Evolutionary conservation across 352 stramenopile species (phyloP).

Genomic region (Phytophthora cactorum): DNA sequence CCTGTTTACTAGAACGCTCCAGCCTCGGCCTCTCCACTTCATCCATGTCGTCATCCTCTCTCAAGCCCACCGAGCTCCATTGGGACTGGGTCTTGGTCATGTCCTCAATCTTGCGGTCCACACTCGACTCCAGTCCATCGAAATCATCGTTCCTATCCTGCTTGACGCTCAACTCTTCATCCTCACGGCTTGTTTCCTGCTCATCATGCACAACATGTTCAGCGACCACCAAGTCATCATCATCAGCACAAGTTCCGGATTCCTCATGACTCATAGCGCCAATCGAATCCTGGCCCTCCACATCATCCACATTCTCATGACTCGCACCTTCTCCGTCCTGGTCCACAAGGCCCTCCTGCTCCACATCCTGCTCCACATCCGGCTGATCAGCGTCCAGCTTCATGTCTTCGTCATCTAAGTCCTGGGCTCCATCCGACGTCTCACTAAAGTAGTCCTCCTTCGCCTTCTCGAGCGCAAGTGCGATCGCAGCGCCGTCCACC

Average conservation of each 20-base stretch:
- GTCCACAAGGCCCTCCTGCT: conserved; percentile 27
- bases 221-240: conserved; percentile 35
- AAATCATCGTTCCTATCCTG: conserved; percentile 33
- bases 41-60: conserved; percentile 31
- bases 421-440: conserved; percentile 30
- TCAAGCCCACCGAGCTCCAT: conserved; percentile 24
- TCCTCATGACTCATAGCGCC: conserved; percentile 38
- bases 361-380: conserved; percentile 40
- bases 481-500: conserved; percentile 36
- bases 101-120: conserved; percentile 24
- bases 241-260: conserved; percentile 24
- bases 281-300: conserved; percentile 34
- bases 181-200: conserved; percentile 42
- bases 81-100: conserved; percentile 19
- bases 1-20: conserved; percentile 32
- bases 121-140: conserved; percentile 21
- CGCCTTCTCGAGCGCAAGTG: conserved; percentile 33
- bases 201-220: conserved; percentile 44
- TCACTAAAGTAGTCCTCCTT: conserved; percentile 47
- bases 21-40: conserved; percentile 39
- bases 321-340: conserved; percentile 40
- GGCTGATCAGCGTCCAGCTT: conserved; percentile 34
- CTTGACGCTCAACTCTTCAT: conserved; percentile 30
- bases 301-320: conserved; percentile 32
- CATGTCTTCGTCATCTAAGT: conserved; percentile 29